Base-by-base conservation (phyloP, 495 filamentous ascomycete species). In the Aeminium ludgeri region DNA sequence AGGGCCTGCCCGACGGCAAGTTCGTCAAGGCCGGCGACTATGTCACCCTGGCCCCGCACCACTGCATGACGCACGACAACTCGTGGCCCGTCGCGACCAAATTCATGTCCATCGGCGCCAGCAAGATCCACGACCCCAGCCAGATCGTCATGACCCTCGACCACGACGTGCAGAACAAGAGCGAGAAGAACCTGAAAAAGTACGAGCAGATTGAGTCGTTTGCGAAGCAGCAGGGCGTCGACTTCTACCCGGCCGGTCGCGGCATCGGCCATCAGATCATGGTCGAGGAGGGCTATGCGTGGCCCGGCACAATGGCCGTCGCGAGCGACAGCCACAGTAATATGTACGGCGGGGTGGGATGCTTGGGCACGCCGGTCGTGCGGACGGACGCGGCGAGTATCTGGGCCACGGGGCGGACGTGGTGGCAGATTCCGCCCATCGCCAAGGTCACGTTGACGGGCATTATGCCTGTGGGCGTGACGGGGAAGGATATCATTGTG, bases 401-500 rank as follows among this genome's bases (percentile, higher is more conserved):
- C 25, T 92, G 82, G 82, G 82, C 79, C 0, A 94, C 83, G 1
- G 75, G 75, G 1, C 65, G 67, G 45, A 92, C 80, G 0, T 93
- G 83, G 82, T 94, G 77, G 77, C 82, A 89, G 63, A 72, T 91
- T 40, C 89, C 89, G 0, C 82, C 84, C 0, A 72, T 93, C 36
- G 83, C 82, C 4, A 76, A 76, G 55, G 71, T 95, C 8, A 85
- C 71, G 0, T 65, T 97, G 13, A 82, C 69, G 0, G 86, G 89
- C 10, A 55, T 69, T 2, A 55, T 94, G 7, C 86, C 83, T 0
- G 57, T 57, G 1, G 89, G 89, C 3, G 89, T 95, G 1, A 87
- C 84, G 0, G 87, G 85, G 32, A 97, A 96, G 60, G 87, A 97
- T 60, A 79, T 94, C 13, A 96, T 97, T 54, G 74, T 96, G 13